Percentiles rank a stretch among this genome's conserved stretches.
These are phyloP conservation scores for Pachyrhizus erosus DNA, from an alignment of 306 rosid species.

Conservation along the genomic window DNA sequence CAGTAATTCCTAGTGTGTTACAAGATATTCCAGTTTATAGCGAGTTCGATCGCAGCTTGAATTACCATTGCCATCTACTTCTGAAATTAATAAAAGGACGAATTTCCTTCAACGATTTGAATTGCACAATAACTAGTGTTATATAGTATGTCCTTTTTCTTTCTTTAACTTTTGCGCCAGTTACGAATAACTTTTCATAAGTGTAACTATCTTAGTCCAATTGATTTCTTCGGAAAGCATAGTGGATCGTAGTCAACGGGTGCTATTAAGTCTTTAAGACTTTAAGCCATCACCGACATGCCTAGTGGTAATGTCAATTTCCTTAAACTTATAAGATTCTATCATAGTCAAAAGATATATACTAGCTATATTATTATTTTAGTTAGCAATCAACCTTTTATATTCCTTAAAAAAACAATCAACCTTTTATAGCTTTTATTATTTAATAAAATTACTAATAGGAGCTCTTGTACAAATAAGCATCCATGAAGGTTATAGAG, in stretches of 20 bases:
- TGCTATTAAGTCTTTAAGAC: not conserved
- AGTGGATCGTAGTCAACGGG: not conserved
- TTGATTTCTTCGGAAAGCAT: not conserved
- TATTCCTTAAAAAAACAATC: not conserved
- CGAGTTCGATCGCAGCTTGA: not conserved
- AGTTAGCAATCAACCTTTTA: not conserved
- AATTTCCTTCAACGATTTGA: not conserved
- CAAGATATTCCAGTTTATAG: not conserved
- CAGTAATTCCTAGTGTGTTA: not conserved
- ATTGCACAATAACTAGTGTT: not conserved
- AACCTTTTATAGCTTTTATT: not conserved
- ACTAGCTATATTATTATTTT: not conserved
- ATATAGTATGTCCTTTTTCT: not conserved
- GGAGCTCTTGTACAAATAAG: not conserved
- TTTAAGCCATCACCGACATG: not conserved
- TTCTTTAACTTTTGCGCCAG: not conserved
- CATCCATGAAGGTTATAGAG: too few species aligned
- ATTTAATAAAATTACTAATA: not conserved
- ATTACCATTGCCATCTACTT: not conserved
- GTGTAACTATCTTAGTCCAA: not conserved
- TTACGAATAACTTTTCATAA: not conserved
- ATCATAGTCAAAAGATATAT: not conserved
- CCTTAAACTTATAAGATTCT: not conserved
- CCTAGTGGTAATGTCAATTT: not conserved
- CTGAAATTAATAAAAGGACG: too few species aligned